phyloP scores from a whole-genome alignment of 176 grass and related monocot species.

The Triticum monococcum region DNA sequence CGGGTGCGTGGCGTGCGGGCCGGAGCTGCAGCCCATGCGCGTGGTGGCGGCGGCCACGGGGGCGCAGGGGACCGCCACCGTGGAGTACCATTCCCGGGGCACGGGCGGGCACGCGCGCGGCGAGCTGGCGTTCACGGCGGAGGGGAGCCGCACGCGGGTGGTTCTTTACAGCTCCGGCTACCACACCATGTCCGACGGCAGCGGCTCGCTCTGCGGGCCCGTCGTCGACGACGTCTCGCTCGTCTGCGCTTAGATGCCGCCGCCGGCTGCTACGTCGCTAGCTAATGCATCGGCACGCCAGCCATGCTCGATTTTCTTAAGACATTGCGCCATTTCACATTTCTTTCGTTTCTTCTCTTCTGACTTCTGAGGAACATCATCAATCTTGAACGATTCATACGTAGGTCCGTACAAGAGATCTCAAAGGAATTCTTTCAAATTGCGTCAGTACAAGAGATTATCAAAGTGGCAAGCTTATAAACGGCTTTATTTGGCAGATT shows the following conservation, averaged over 20 bases:
- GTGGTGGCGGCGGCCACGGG: slow-evolving; percentile 44
- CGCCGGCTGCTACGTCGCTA: neutral
- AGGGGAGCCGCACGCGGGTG: slow-evolving; percentile 11
- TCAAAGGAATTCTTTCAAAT: neutral
- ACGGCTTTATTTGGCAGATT: neutral
- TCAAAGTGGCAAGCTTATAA: neutral
- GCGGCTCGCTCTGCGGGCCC: slow-evolving; percentile 45
- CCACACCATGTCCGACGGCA: slow-evolving; percentile 33
- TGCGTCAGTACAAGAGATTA: neutral
- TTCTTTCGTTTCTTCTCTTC: neutral
- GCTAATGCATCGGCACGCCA: neutral
- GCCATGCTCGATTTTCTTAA: neutral
- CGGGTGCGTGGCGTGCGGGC: slow-evolving; percentile 34
- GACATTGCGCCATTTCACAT: neutral
- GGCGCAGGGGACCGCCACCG: neutral
- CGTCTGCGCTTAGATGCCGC: slow-evolving; percentile 10
- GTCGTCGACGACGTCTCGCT: slow-evolving; percentile 40
- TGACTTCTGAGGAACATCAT: neutral
- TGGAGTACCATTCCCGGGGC: slow-evolving; percentile 34
- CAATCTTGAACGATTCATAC: neutral
- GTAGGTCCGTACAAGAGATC: neutral
- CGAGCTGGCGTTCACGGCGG: slow-evolving; percentile 31
- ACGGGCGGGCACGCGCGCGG: slow-evolving; percentile 29
- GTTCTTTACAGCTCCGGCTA: slow-evolving; percentile 37
- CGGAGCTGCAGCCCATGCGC: slow-evolving; percentile 28